phyloP scores from a whole-genome alignment of 176 grass and related monocot species.

The Rhynchospora breviuscula region DNA sequence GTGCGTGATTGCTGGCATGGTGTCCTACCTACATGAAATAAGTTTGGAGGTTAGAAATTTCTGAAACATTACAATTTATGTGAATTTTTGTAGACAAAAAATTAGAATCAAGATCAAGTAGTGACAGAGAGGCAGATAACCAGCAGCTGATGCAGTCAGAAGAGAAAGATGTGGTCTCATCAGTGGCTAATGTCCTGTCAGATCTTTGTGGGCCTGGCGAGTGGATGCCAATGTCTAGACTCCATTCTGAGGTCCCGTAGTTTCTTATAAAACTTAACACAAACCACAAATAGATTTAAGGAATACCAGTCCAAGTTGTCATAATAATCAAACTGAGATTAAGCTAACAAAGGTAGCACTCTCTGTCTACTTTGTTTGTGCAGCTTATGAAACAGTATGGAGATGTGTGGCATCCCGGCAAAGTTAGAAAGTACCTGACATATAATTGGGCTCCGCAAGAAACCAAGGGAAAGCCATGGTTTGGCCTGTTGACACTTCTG shows the following conservation, averaged over 20 bases:
- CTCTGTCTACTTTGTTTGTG: not conserved
- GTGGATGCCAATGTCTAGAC: slow-evolving; percentile 81
- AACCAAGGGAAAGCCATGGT: slow-evolving; percentile 75
- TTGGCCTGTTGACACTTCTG: slow-evolving; percentile 59
- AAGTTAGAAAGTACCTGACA: slow-evolving; percentile 68
- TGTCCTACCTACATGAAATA: not conserved
- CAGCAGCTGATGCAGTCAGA: slow-evolving; percentile 66
- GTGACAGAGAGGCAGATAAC: slow-evolving; percentile 74
- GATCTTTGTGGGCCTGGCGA: slow-evolving; percentile 91
- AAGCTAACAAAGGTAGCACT: not conserved
- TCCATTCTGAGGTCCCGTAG: slow-evolving; percentile 73
- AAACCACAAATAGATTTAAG: not conserved
- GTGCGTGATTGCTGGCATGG: not conserved
- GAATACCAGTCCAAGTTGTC: not conserved
- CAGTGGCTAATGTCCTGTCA: slow-evolving; percentile 76
- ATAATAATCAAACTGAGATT: not conserved
- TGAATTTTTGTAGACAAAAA: slow-evolving; percentile 39
- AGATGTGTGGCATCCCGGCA: slow-evolving; percentile 81
- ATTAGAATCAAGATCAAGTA: slow-evolving; percentile 59
- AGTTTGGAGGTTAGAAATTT: not conserved
- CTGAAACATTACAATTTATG: not conserved
- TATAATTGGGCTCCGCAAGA: slow-evolving; percentile 62
- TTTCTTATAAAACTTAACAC: not conserved
- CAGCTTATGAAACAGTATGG: slow-evolving; percentile 87
- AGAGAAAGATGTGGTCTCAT: slow-evolving; percentile 86